Evolutionary conservation across 2,329 filamentous ascomycete genomes (phyloP).

Genomic region (Phyllosticta paracitricarpa): DNA sequence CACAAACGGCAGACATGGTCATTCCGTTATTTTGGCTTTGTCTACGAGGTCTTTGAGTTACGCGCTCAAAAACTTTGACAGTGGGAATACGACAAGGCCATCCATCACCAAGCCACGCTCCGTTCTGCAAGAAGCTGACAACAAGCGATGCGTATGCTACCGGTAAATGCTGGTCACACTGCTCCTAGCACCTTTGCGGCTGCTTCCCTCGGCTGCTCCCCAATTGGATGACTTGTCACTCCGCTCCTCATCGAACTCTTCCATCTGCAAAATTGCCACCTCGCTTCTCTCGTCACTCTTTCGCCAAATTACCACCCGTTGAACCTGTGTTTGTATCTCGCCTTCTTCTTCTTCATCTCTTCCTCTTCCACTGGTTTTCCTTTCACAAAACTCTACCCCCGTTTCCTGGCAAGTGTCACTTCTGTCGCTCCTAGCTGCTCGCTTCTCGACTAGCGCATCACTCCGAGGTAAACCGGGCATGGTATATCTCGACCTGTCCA

Average conservation of each 20-base stretch:
- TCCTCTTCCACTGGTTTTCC: not conserved
- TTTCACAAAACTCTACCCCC: not conserved
- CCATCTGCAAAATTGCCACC: not conserved
- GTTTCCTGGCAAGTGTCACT: not conserved
- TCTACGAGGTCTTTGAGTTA: too few relatives aligned
- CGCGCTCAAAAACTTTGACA: too few relatives aligned
- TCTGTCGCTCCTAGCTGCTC: not conserved
- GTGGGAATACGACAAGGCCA: not conserved
- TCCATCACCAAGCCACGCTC: not conserved
- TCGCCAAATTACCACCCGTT: not conserved
- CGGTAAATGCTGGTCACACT: not conserved
- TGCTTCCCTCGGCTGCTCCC: not conserved
- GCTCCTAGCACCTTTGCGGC: not conserved
- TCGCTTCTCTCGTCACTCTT: not conserved
- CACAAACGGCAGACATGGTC: too few relatives aligned
- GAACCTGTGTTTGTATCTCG: not conserved
- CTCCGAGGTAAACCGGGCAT: not conserved
- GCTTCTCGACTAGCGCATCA: not conserved
- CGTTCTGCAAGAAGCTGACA: not conserved
- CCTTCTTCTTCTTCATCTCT: not conserved
- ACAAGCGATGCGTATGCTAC: not conserved
- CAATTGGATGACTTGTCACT: not conserved
- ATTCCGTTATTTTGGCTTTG: too few relatives aligned
- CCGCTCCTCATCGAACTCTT: not conserved
- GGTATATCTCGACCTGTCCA: not conserved